phyloP scores from a whole-genome alignment of 768 basidiomycete species.

The Omphalotus guepiniiformis region DNA sequence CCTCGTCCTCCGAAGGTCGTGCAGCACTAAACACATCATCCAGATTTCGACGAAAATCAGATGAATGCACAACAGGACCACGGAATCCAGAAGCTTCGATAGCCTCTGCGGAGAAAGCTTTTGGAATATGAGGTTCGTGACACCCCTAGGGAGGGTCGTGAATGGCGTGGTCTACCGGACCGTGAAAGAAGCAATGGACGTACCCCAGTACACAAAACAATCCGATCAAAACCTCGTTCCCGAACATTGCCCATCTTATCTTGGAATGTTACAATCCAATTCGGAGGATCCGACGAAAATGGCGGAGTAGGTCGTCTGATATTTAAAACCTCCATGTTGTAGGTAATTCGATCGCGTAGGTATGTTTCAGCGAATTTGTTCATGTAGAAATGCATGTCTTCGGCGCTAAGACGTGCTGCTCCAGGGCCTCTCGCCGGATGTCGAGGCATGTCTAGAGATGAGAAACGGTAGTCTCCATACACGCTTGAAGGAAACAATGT shows the following conservation, averaged over 20 bases:
- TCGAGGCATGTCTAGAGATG: conserved; percentile 47
- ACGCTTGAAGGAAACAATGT: conserved; percentile 36
- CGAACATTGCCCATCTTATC: conserved; percentile 22
- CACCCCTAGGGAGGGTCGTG: conserved; percentile 42
- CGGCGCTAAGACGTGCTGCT: conserved; percentile 47
- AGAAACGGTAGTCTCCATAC: conserved; percentile 60
- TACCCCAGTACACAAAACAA: conserved; percentile 59
- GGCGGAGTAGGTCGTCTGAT: conserved; percentile 29
- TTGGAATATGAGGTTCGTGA: conserved; percentile 47
- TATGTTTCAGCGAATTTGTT: conserved; percentile 45
- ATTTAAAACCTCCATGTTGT: conserved; percentile 43
- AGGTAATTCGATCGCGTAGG: conserved; percentile 39
- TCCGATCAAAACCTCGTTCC: conserved; percentile 37
- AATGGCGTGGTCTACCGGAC: not conserved
- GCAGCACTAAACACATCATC: conserved; percentile 35
- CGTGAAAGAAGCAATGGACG: conserved; percentile 13
- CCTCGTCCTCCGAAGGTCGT: conserved; percentile 17
- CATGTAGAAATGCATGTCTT: conserved; percentile 54
- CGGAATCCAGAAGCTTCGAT: conserved; percentile 35
- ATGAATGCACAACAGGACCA: conserved; percentile 51
- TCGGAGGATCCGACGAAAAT: conserved; percentile 17
- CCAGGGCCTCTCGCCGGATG: conserved; percentile 29
- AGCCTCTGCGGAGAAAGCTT: conserved; percentile 28
- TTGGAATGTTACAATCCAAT: conserved; percentile 44
- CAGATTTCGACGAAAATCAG: conserved; percentile 38